These are phyloP conservation scores for Arbutus unedo DNA, from an alignment of 148 eudicot species.

Conservation along the genomic window DNA sequence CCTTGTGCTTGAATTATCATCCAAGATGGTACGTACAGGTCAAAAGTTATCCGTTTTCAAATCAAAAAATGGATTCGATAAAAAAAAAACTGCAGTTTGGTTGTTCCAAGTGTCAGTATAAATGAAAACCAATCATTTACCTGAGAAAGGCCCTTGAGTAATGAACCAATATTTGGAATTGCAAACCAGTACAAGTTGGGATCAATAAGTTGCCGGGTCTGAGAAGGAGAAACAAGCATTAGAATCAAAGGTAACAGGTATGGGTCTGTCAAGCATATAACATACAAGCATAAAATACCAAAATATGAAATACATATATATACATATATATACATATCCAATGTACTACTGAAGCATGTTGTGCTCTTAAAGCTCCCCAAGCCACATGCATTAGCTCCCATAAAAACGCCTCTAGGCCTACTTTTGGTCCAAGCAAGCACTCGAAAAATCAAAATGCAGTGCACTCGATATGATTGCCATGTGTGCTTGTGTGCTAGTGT, in stretches of 20 bases:
- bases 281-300: not conserved
- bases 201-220: slow-evolving; percentile 97
- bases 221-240: slow-evolving; percentile 15
- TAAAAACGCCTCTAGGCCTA: not conserved
- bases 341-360: not conserved
- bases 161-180: slow-evolving; percentile 77
- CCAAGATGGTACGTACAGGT: not conserved
- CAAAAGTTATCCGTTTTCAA: not conserved
- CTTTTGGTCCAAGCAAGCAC: not conserved
- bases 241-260: not conserved
- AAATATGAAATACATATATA: not conserved
- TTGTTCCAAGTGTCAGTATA: not conserved
- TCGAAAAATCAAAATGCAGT: not conserved
- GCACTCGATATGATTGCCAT: not conserved
- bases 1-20: not conserved
- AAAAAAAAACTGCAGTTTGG: too few relatives aligned
- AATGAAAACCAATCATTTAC: slow-evolving; percentile 33
- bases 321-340: not conserved
- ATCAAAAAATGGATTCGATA: not conserved
- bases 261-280: not conserved
- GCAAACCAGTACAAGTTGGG: slow-evolving; percentile 91
- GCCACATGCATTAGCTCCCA: not conserved
- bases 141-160: slow-evolving; percentile 91
- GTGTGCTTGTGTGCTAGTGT: not conserved
- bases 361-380: not conserved